Evolutionary conservation across 768 basidiomycete species (phyloP).

Genomic region (Tylopilus sp.): DNA sequence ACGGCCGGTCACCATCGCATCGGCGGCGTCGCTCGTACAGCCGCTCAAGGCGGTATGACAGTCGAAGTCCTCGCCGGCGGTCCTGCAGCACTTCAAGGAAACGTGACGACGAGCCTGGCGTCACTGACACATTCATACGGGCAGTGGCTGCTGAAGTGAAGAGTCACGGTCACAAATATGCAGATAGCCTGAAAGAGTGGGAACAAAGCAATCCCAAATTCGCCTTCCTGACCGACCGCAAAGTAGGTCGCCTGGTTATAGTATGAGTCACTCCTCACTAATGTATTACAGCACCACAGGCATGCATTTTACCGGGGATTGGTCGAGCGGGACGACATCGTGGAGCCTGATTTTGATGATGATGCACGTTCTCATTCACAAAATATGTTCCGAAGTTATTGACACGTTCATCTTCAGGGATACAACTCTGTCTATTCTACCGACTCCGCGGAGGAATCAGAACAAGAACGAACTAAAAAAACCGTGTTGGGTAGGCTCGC

Average conservation of each 20-base stretch:
- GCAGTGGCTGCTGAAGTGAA: conserved; percentile 84
- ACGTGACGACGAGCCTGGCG: conserved; percentile 49
- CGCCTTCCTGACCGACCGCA: conserved; percentile 61
- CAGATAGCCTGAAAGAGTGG: conserved; percentile 65
- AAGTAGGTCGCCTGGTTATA: conserved; percentile 38
- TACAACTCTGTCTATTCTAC: conserved; percentile 88
- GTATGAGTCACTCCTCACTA: conserved; percentile 3
- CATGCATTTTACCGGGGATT: conserved; percentile 71
- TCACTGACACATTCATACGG: conserved; percentile 82
- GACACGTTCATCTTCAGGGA: conserved; percentile 46
- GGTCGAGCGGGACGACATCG: conserved; percentile 49
- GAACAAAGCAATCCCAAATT: conserved; percentile 84
- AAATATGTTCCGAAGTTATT: neutral
- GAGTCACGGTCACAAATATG: conserved; percentile 76
- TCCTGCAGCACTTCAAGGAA: conserved; percentile 31
- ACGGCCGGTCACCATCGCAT: conserved; percentile 37
- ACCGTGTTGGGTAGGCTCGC: conserved; percentile 76
- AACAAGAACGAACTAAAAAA: conserved; percentile 78
- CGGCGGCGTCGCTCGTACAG: conserved; percentile 48
- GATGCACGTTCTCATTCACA: conserved; percentile 46
- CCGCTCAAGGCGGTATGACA: conserved; percentile 40
- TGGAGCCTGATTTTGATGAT: conserved; percentile 77
- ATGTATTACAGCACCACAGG: conserved; percentile 54
- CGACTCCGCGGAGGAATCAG: conserved; percentile 92
- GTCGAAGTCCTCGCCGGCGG: conserved; percentile 47